phyloP scores from a whole-genome alignment of 2,329 filamentous ascomycete species.

The Fusarium lyarnte region DNA sequence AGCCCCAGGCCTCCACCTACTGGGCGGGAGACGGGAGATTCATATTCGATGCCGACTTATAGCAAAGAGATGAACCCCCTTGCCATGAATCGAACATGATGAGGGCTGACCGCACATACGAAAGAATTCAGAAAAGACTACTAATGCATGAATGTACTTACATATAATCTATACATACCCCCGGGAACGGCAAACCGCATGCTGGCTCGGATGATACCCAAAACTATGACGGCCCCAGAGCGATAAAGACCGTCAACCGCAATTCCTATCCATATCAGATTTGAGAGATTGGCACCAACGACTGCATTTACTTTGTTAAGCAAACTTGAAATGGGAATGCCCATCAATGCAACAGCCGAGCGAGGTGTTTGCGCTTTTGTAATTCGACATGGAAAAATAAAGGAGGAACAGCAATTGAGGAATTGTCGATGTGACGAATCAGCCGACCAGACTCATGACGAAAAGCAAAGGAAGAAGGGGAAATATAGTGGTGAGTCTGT shows the following conservation, averaged over 20 bases:
- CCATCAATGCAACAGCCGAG: slow-evolving; percentile 10
- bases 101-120: neutral
- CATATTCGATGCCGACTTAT: slow-evolving; percentile 48
- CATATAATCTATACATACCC: slow-evolving; percentile 21
- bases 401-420: neutral
- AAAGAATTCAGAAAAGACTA: slow-evolving; percentile 1
- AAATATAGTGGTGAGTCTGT: slow-evolving; percentile 17
- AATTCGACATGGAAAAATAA: neutral
- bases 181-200: neutral
- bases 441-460: neutral
- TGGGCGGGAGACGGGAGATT: slow-evolving; percentile 56
- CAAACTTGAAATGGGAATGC: neutral
- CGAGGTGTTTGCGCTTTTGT: slow-evolving; percentile 26
- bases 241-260: slow-evolving; percentile 3
- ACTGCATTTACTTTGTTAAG: slow-evolving; percentile 32
- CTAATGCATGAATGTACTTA: slow-evolving; percentile 12
- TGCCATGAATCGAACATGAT: slow-evolving; percentile 65
- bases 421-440: neutral
- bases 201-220: neutral
- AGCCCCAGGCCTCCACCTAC: slow-evolving; percentile 60
- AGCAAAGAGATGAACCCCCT: slow-evolving; percentile 62
- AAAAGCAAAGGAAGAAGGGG: neutral
- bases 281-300: slow-evolving; percentile 1
- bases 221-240: neutral
- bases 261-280: neutral